Base-by-base conservation (phyloP, 768 basidiomycete genomes). In the Hygrophoropsis aurantiaca region DNA sequence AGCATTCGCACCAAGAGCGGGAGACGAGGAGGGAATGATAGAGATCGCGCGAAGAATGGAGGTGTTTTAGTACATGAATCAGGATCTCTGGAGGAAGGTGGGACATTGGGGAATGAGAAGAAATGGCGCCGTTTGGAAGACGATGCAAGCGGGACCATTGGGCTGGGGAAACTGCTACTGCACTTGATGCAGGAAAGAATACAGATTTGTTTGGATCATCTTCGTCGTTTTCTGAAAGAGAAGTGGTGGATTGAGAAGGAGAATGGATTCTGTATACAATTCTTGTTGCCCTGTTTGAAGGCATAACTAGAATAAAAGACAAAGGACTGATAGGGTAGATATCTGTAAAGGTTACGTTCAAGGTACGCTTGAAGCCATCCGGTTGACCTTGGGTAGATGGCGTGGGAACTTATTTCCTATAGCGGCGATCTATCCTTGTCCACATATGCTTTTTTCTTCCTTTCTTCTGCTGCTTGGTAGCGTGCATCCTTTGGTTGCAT, bases 1-100 rank as follows among this genome's bases (percentile, higher is more conserved):
- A 84, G 67, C 93, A 97, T 62, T 94, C 87, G 75, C 93, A 97
- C 94, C 95, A 99, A 21, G 82, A 78, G 47, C 90, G 84, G 16
- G 85, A 93, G 21, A 97, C 94, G 47, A 86, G 82, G 50, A 94
- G 76, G 33, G 81, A 77, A 53, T 75, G 73, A 53, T 86, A 80
- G 39, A 97, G 77, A 65, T 95, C 90, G 49, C 78, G 75, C 24
- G 85, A 72, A 0, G 81, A 75, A 55, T 86, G 80, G 11, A 99
- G 75, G 57, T 93, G 82, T 54, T 86, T 89, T 56, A 99, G 79
- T 59, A 97, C 88, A 62, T 95, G 87, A 13, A 97, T 89, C 60
- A 97, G 83, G 33, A 98, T 79, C 66, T 98, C 95, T 48, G 90
- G 87, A 7, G 94, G 94, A 4, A 97, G 73, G 41, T 73, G 71